These are phyloP conservation scores for Candida germanica DNA, from an alignment of 805 yeast species.

Conservation along the genomic window DNA sequence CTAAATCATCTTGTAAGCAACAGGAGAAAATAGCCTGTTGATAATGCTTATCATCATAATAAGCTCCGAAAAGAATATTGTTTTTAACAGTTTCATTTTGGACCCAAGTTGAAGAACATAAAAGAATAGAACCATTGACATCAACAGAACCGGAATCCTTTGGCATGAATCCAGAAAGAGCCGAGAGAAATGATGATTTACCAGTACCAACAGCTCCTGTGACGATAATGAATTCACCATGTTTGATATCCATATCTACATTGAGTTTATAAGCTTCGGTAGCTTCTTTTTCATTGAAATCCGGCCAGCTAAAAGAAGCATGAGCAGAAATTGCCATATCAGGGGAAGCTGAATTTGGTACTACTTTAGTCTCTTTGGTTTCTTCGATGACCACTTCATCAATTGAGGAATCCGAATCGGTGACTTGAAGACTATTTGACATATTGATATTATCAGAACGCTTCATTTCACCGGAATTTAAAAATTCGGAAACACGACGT, in stretches of 20 bases:
- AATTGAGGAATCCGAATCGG: not conserved
- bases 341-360: not conserved
- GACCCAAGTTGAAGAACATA: conserved; percentile 34
- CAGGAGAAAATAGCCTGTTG: conserved; percentile 24
- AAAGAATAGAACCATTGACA: conserved; percentile 24
- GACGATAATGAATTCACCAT: conserved; percentile 33
- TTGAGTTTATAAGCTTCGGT: conserved; percentile 1
- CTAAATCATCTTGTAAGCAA: conserved; percentile 27
- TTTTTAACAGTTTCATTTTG: conserved; percentile 32
- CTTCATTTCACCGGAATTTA: conserved; percentile 42
- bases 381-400: conserved; percentile 22
- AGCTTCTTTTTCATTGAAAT: not conserved
- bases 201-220: conserved; percentile 39
- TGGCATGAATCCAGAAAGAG: conserved; percentile 38
- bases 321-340: not conserved
- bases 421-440: not conserved
- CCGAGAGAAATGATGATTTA: conserved; percentile 33
- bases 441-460: conserved; percentile 32
- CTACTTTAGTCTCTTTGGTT: conserved; percentile 18
- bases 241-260: conserved; percentile 13
- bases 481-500: conserved; percentile 50
- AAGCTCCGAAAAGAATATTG: conserved; percentile 28
- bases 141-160: conserved; percentile 25
- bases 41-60: conserved; percentile 21
- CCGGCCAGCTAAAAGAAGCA: not conserved